A percentile compares a stretch with the other conserved stretches of the same genome.
phyloP scores from a whole-genome alignment of 805 yeast species.

The Metschnikowia orientalis region DNA sequence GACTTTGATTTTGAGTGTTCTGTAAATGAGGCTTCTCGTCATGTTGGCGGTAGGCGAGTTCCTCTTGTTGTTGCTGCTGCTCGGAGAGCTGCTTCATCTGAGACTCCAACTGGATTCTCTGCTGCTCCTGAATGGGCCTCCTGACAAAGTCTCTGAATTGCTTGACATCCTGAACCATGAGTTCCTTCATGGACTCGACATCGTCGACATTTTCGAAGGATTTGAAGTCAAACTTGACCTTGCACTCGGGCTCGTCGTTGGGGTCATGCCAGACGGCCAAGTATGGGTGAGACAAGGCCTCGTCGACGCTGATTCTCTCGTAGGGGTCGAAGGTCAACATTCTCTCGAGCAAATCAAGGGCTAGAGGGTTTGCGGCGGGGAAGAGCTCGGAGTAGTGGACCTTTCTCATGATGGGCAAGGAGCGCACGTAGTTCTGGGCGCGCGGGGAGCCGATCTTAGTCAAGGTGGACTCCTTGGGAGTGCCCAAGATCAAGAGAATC shows the following conservation, averaged over 20 bases:
- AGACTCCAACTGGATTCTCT: conserved; percentile 35
- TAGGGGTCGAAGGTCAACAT: conserved; percentile 87
- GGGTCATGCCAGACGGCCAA: conserved; percentile 70
- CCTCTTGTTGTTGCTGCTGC: conserved; percentile 16
- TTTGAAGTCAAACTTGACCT: conserved; percentile 72
- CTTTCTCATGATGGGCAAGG: conserved; percentile 76
- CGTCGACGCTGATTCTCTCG: conserved; percentile 78
- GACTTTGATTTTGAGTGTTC: conserved; percentile 5
- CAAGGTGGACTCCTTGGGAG: conserved; percentile 60
- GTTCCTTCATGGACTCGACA: conserved; percentile 63
- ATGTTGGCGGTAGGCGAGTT: conserved; percentile 16
- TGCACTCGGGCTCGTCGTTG: conserved; percentile 82
- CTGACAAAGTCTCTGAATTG: conserved; percentile 78
- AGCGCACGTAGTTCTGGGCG: conserved; percentile 88
- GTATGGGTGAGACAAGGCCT: conserved; percentile 88
- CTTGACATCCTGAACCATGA: conserved; percentile 77
- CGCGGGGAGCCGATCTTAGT: conserved; percentile 66
- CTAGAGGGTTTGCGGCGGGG: conserved; percentile 84
- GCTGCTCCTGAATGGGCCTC: conserved; percentile 59
- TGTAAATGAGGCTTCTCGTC: conserved; percentile 2
- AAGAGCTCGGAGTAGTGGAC: conserved; percentile 67
- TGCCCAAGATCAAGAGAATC: conserved; percentile 83
- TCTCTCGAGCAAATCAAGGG: conserved; percentile 62
- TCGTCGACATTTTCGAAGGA: conserved; percentile 80
- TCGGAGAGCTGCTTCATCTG: conserved; percentile 29